Conservation (phyloP, 305 asterid species). For the Rubia tinctorum region DNA sequence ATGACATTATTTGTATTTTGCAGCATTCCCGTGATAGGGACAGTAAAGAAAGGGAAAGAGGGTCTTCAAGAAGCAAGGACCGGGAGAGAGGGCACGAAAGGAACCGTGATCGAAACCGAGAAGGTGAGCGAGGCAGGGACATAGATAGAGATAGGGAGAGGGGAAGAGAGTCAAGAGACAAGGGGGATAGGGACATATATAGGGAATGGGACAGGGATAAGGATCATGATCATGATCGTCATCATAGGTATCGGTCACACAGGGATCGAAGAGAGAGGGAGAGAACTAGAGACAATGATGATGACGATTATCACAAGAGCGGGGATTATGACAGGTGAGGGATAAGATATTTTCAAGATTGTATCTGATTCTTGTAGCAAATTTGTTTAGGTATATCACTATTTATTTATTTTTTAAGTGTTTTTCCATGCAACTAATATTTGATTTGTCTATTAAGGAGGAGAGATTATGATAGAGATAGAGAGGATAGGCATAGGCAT, state of each 20-base stretch:
- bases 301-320: conserved; percentile 50
- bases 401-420: background rate
- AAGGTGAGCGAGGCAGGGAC: conserved; percentile 15
- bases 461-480: conserved; percentile 66
- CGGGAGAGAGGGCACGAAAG: conserved; percentile 18
- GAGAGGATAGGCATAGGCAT: conserved; percentile 68
- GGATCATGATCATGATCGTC: conserved; percentile 19
- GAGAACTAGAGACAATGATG: conserved; percentile 40
- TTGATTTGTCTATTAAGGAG: conserved; percentile 43
- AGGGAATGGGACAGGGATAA: conserved; percentile 15
- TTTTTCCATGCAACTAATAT: conserved; percentile 1
- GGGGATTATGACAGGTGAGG: conserved; percentile 65
- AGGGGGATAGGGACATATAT: conserved; percentile 9
- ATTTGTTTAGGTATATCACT: background rate
- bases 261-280: conserved; percentile 33
- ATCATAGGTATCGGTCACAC: conserved; percentile 19
- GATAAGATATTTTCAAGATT: background rate
- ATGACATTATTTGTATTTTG: background rate
- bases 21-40: conserved; percentile 33
- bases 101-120: too few relatives aligned
- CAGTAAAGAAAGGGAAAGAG: conserved; percentile 22
- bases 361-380: background rate
- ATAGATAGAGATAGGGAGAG: conserved; percentile 17
- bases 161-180: conserved; percentile 19
- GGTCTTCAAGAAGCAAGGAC: conserved; percentile 25